These are phyloP conservation scores for Penicillium fimorum DNA, from an alignment of 495 filamentous ascomycete genomes.

Conservation along the genomic window DNA sequence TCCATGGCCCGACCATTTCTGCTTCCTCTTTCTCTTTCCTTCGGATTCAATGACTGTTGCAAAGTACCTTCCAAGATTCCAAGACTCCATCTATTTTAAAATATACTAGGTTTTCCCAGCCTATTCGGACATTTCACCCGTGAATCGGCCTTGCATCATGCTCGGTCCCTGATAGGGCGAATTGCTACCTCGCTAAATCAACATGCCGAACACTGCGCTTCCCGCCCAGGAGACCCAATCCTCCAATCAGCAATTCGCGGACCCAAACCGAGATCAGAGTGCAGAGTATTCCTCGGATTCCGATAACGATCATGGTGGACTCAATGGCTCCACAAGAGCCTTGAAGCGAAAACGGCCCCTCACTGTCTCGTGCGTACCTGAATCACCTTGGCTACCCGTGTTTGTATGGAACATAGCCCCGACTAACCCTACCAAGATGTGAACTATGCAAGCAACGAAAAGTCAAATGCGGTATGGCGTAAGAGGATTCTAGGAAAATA, in stretches of 20 bases:
- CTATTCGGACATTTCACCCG: conserved; percentile 11
- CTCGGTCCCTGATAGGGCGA: conserved; percentile 27
- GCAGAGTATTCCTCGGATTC: conserved; percentile 44
- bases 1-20: conserved; percentile 14
- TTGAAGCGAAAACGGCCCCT: conserved; percentile 48
- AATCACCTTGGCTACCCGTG: conserved; percentile 1
- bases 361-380: conserved; percentile 43
- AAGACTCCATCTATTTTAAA: conserved; percentile 8
- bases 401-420: neutral
- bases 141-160: conserved; percentile 22
- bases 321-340: conserved; percentile 35
- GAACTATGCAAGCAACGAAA: conserved; percentile 84
- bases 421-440: conserved; percentile 51
- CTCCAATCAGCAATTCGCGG: conserved; percentile 22
- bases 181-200: conserved; percentile 37
- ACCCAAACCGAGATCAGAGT: conserved; percentile 37
- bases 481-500: neutral
- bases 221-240: conserved; percentile 28
- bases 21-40: conserved; percentile 16
- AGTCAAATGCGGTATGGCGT: conserved; percentile 65
- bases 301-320: conserved; percentile 32
- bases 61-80: neutral
- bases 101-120: neutral
- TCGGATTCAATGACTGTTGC: conserved; percentile 19
- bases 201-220: conserved; percentile 41